Percentiles rank a stretch among this genome's conserved stretches.
Conservation (phyloP, 2,329 filamentous ascomycete genomes). For the Sordariomycetes sp. region DNA sequence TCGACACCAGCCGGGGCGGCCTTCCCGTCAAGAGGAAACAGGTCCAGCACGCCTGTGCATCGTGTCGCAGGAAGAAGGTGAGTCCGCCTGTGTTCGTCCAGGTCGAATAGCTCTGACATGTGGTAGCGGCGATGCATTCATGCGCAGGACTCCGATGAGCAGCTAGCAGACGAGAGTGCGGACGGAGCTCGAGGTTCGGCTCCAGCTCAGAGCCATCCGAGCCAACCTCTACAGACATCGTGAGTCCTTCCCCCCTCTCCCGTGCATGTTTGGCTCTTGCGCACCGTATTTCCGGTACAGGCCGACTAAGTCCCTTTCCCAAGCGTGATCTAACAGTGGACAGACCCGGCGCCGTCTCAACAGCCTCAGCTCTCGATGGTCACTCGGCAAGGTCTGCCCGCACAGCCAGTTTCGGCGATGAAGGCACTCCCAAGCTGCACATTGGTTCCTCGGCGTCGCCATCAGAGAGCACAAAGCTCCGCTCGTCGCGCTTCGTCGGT, state of each 20-base stretch:
- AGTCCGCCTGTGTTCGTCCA: not conserved
- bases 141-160: constrained; percentile 22
- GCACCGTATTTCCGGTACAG: no score
- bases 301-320: no score
- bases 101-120: constrained; percentile 1
- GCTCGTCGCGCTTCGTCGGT: constrained; percentile 42
- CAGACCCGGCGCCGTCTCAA: no score
- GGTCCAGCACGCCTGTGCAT: constrained; percentile 46
- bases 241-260: not conserved
- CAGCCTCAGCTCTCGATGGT: no score
- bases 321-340: no score
- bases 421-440: no score
- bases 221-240: not conserved
- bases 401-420: no score
- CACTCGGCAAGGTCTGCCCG: no score
- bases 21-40: constrained; percentile 51
- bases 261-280: not conserved
- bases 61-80: constrained; percentile 47
- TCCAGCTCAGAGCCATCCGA: not conserved
- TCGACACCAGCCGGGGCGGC: constrained; percentile 37
- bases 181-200: not conserved
- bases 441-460: not conserved
- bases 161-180: constrained; percentile 8
- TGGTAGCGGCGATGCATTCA: constrained; percentile 35
- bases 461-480: constrained; percentile 7